phyloP scores from a whole-genome alignment of 2,329 filamentous ascomycete genomes.

The Apiospora saccharicola region DNA sequence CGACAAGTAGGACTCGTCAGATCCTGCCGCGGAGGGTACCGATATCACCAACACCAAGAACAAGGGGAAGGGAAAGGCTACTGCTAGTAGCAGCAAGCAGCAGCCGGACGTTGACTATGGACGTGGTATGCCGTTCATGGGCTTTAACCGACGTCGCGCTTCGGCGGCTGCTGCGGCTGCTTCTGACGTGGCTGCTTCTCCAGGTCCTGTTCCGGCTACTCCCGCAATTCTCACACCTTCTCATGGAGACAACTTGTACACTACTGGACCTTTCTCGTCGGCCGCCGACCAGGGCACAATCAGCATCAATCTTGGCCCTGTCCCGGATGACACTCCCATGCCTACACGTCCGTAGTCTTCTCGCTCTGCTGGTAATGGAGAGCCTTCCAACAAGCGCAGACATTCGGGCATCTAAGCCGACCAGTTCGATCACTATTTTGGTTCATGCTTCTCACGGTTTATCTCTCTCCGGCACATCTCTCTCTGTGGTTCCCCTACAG shows the following conservation, averaged over 20 bases:
- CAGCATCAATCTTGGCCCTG: not conserved
- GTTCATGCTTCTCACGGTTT: too few species aligned
- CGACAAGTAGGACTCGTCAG: constrained; percentile 49
- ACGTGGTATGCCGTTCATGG: not conserved
- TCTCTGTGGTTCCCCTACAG: not conserved
- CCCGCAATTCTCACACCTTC: not conserved
- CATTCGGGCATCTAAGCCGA: not conserved
- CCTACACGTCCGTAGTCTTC: not conserved
- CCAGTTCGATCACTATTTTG: not conserved
- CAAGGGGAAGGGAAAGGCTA: not conserved
- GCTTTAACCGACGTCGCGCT: not conserved
- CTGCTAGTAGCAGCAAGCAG: not conserved
- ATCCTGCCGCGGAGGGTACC: not conserved
- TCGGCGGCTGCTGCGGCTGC: not conserved
- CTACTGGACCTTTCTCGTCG: too few species aligned
- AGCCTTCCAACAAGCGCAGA: not conserved
- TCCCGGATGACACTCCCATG: not conserved
- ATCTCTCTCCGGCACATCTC: not conserved
- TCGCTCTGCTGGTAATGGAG: not conserved
- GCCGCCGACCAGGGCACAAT: not conserved
- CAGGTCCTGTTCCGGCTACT: not conserved
- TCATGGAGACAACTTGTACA: not conserved
- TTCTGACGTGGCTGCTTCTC: not conserved
- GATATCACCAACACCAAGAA: not conserved
- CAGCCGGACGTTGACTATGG: not conserved